A percentile compares a stretch with the other conserved stretches of the same genome.
Evolutionary conservation across 495 filamentous ascomycete genomes (phyloP).

Genomic region (Aspergillus asperescens): DNA sequence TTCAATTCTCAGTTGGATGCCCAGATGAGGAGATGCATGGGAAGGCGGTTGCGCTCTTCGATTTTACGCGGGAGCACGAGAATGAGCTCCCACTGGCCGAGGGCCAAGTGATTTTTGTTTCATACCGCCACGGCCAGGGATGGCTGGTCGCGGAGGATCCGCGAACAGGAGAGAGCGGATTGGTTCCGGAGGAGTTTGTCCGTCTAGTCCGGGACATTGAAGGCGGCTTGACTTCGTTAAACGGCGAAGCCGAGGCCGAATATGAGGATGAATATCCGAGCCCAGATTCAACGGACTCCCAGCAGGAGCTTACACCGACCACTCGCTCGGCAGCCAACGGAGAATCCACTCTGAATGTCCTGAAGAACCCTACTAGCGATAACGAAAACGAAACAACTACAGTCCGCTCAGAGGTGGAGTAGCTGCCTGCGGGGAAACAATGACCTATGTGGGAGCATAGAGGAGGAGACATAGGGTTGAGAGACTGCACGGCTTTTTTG

Average conservation of each 20-base stretch:
- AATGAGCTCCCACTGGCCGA: conserved; percentile 91
- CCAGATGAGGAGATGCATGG: conserved; percentile 98
- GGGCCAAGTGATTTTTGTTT: conserved; percentile 94
- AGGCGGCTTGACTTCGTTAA: conserved; percentile 52
- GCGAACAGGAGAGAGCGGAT: conserved; percentile 78
- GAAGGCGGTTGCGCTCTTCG: conserved; percentile 90
- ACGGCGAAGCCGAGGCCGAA: conserved; percentile 33
- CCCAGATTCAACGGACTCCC: conserved; percentile 31
- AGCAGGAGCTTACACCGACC: conserved; percentile 28
- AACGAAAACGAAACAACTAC: neutral
- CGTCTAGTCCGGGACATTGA: conserved; percentile 88
- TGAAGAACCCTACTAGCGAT: neutral
- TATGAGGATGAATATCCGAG: conserved; percentile 24
- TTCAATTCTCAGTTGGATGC: conserved; percentile 90
- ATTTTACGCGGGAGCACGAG: conserved; percentile 91
- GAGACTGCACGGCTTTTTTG: neutral
- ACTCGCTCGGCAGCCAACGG: conserved; percentile 16
- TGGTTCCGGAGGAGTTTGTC: conserved; percentile 97
- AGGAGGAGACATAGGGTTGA: neutral
- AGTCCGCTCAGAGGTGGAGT: neutral
- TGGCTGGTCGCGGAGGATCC: conserved; percentile 97
- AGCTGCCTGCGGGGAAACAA: neutral
- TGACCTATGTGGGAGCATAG: conserved; percentile 1
- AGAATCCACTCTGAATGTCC: neutral
- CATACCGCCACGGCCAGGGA: conserved; percentile 90